Base-by-base conservation (phyloP, 1,139 yeast genomes). In the Hansenula lynferdii region DNA sequence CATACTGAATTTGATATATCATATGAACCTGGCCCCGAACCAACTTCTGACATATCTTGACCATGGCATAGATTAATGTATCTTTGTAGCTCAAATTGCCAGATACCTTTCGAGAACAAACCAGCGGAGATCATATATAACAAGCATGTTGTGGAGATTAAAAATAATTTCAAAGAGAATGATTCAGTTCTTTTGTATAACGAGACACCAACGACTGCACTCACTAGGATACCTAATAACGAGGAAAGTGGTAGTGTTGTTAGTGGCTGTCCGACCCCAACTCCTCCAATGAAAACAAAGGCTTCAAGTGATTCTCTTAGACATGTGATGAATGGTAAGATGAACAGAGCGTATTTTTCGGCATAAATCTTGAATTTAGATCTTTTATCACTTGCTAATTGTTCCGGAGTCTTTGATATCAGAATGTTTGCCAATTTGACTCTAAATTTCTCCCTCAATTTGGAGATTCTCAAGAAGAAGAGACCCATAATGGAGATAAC, bases 1-100 rank as follows among this genome's bases (percentile, higher is more conserved):
- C 97, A 90, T 2, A 90, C 84, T 14, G 85, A 73, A 44, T 75
- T 77, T 25, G 75, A 52, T 38, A 90, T 77, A 58, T 90, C 94
- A 61, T 90, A 90, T 1, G 96, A 85, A 8, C 97, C 97, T 1
- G 97, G 96, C 0, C 97, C 97, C 34, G 80, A 75, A 3, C 97
- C 97, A 5, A 78, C 77, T 63, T 90, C 97, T 36, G 92, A 77
- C 48, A 85, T 90, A 57, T 90, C 96, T 45, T 85, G 79, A 1
- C 96, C 97, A 42, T 82, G 82, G 58, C 92, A 75, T 45, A 65
- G 59, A 47, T 77, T 69, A 34, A 81, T 77, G 63, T 75, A 84
- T 44, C 65, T 64, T 58, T 85, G 86, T 42, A 82, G 64, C 60
- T 90, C 95, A 47, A 89, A 73, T 60, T 80, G 87, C 97, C 97